phyloP scores from a whole-genome alignment of 768 basidiomycete genomes.

The Mycena crocata region DNA sequence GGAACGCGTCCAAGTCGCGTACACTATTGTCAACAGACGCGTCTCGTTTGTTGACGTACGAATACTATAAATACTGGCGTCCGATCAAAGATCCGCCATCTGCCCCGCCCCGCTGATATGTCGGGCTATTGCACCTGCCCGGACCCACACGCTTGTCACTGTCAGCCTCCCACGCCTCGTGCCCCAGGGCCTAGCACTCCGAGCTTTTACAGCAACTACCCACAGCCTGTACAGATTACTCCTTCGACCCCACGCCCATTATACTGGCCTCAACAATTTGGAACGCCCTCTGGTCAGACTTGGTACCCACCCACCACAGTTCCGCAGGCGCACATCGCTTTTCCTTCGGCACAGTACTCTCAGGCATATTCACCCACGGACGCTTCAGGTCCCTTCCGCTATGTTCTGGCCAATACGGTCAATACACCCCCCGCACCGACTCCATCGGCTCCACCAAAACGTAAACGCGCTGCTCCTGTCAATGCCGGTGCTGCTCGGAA shows the following conservation, averaged over 20 bases:
- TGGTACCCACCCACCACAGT: background rate
- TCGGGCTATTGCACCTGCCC: background rate
- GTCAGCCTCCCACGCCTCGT: background rate
- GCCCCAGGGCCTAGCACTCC: background rate
- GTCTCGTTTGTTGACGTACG: background rate
- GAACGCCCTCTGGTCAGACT: background rate
- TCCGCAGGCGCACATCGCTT: constrained; percentile 1
- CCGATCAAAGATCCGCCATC: background rate
- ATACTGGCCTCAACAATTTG: background rate
- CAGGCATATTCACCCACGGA: background rate
- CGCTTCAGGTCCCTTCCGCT: background rate
- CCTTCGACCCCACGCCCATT: background rate
- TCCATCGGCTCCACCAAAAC: background rate
- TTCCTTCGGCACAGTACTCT: background rate
- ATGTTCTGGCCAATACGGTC: background rate
- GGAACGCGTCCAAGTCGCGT: constrained; percentile 4
- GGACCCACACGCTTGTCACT: background rate
- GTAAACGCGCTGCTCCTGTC: background rate
- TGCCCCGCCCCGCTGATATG: constrained; percentile 1
- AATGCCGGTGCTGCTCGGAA: background rate
- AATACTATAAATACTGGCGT: background rate
- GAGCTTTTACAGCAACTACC: background rate
- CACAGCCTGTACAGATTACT: background rate
- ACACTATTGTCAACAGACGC: background rate
- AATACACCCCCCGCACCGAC: background rate